Evolutionary conservation across 2,329 filamentous ascomycete genomes (phyloP).

Genomic region (Pseudopyricularia javanii): DNA sequence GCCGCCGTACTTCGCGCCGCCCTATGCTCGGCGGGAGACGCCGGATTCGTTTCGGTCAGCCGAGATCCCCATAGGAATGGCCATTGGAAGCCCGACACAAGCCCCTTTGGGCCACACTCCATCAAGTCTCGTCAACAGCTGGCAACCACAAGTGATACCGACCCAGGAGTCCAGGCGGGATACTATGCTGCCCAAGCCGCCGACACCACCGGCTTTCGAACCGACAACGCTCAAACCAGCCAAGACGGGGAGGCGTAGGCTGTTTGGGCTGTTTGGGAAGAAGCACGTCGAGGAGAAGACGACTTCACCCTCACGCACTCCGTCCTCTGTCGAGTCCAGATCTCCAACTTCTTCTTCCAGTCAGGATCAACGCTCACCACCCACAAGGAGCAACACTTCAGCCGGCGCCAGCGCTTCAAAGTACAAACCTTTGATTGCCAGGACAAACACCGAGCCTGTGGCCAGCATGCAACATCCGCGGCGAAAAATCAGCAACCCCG

Average conservation of each 20-base stretch:
- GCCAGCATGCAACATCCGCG: constrained; percentile 7
- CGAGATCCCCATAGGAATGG: constrained; percentile 55
- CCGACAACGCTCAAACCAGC: constrained; percentile 22
- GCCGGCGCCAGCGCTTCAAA: constrained; percentile 18
- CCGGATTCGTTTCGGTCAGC: constrained; percentile 28
- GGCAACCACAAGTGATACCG: constrained; percentile 3
- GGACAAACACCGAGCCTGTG: constrained; percentile 27
- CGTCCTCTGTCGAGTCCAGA: background rate
- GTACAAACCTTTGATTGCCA: constrained; percentile 29
- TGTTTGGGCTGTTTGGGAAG: constrained; percentile 41
- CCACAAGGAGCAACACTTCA: constrained; percentile 22
- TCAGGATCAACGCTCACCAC: background rate
- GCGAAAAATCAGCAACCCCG: background rate
- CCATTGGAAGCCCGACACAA: constrained; percentile 54
- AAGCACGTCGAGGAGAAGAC: constrained; percentile 15
- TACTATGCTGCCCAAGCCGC: background rate
- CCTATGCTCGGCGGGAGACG: constrained; percentile 24
- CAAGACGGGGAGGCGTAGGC: constrained; percentile 44
- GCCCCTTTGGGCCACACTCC: constrained; percentile 18
- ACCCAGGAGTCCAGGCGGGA: background rate
- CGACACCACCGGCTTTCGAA: constrained; percentile 1
- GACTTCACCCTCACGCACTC: background rate
- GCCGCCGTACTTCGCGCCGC: constrained; percentile 4
- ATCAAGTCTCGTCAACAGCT: constrained; percentile 6
- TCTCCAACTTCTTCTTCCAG: background rate